Base-by-base conservation (phyloP, 2,329 filamentous ascomycete genomes). In the Calonectria pseudoreteaudii region DNA sequence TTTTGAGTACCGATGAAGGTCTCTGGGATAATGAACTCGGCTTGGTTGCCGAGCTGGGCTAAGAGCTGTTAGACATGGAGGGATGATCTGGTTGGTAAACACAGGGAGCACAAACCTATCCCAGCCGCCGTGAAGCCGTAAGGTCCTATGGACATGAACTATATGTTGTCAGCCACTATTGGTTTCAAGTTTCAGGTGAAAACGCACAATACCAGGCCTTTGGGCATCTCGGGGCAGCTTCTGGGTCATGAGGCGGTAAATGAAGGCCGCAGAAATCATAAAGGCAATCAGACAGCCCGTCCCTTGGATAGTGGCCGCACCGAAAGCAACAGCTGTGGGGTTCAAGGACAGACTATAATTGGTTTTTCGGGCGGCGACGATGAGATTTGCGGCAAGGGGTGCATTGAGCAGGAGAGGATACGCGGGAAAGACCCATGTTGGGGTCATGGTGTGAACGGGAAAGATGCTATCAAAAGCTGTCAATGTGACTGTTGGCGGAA, bases 191-290 rank as follows among this genome's bases (percentile, higher is more conserved):
- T 28, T 69, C 5, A 28, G 7, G 2, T 6, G 5, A 10, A 20
- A 16, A 80, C 84, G 75, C 78, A 88, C 87, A 72, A 97, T 95
- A 79, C 93, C 94, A 0, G 95, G 95, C 14, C 94, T 90, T 26
- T 95, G 89, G 52, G 90, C 92, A 80, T 96, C 94, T 69, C 91
- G 89, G 0, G 95, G 95, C 0, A 97, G 87, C 80, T 97, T 97
- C 80, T 96, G 94, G 0, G 94, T 96, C 94, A 97, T 97, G 34
- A 97, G 88, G 36, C 95, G 91, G 82, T 97, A 97, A 65, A 97
- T 91, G 81, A 96, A 97, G 65, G 95, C 94, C 1, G 93, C 91
- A 75, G 95, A 95, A 31, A 97, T 94, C 93, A 96, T 96, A 72
- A 96, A 89, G 62, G 87, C 88, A 58, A 91, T 89, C 3, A 91